phyloP scores from a whole-genome alignment of 1,139 yeast species.

The Diutina neorugosa region DNA sequence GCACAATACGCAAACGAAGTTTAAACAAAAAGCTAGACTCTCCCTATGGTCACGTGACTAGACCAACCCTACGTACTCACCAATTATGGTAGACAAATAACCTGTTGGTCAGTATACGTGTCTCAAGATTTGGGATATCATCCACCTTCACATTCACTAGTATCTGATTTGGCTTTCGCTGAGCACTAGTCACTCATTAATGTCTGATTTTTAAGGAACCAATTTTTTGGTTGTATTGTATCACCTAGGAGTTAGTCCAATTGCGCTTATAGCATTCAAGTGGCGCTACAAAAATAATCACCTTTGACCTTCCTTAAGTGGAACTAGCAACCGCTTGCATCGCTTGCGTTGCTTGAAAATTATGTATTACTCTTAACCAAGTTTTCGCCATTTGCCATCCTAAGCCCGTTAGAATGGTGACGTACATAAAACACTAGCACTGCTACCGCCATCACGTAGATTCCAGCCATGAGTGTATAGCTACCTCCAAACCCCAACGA shows the following conservation, averaged over 20 bases:
- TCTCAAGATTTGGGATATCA: too few species aligned
- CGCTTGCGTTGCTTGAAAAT: not conserved
- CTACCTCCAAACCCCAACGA: constrained; percentile 51
- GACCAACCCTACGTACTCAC: too few species aligned
- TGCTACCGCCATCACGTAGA: constrained; percentile 10
- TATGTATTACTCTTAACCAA: not conserved
- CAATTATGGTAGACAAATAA: too few species aligned
- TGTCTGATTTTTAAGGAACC: too few species aligned
- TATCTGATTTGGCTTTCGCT: too few species aligned
- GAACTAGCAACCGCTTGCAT: not conserved
- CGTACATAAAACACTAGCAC: not conserved
- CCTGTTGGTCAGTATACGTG: too few species aligned
- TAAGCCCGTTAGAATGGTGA: not conserved
- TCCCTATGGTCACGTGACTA: not conserved
- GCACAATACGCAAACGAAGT: too few species aligned
- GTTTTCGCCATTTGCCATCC: not conserved
- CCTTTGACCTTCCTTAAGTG: not conserved
- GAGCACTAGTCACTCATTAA: too few species aligned
- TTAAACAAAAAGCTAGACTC: too few species aligned
- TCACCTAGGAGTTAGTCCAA: not conserved
- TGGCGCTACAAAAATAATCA: not conserved
- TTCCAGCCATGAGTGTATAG: constrained; percentile 39
- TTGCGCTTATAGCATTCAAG: too few species aligned
- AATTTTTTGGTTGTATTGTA: not conserved
- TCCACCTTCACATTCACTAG: too few species aligned